Evolutionary conservation across 192 early-diverging fungal species (phyloP).

Genomic region (Coemansia sp.): DNA sequence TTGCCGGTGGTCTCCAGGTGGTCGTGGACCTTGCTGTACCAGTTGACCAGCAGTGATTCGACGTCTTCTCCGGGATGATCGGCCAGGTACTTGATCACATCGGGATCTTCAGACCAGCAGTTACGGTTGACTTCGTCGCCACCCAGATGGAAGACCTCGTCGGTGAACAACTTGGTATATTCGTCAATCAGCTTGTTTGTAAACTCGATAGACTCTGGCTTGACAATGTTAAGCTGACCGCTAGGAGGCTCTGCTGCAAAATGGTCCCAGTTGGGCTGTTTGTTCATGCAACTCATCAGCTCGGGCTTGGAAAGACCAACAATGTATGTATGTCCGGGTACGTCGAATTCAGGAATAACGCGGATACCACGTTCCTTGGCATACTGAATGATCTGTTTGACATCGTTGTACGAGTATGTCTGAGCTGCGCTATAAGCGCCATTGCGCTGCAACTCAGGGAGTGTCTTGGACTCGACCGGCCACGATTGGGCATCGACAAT

Average conservation of each 20-base stretch:
- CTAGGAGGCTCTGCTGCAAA: conserved; percentile 75
- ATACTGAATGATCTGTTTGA: conserved; percentile 69
- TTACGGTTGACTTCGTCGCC: conserved; percentile 74
- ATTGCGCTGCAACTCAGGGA: conserved; percentile 61
- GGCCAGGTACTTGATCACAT: conserved; percentile 31
- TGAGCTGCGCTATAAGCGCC: conserved; percentile 66
- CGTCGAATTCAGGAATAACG: conserved; percentile 88
- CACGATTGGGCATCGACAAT: conserved; percentile 71
- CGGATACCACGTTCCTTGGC: conserved; percentile 77
- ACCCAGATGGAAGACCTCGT: conserved; percentile 74
- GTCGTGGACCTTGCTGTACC: conserved; percentile 59
- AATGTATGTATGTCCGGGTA: conserved; percentile 74
- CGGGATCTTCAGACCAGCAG: conserved; percentile 64
- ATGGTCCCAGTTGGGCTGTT: conserved; percentile 61
- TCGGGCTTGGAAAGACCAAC: conserved; percentile 59
- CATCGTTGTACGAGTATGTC: conserved; percentile 71
- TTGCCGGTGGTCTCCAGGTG: conserved; percentile 59
- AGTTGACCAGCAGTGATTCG: conserved; percentile 44
- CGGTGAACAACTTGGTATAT: conserved; percentile 67
- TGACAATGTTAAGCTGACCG: conserved; percentile 78
- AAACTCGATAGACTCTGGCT: conserved; percentile 64
- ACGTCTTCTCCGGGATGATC: conserved; percentile 30
- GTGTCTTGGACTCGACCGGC: conserved; percentile 64
- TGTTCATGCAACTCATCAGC: conserved; percentile 62
- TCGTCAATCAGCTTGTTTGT: conserved; percentile 70